These are phyloP conservation scores for Hypoxylon subgilvum DNA, from an alignment of 495 filamentous ascomycete genomes.

Conservation along the genomic window DNA sequence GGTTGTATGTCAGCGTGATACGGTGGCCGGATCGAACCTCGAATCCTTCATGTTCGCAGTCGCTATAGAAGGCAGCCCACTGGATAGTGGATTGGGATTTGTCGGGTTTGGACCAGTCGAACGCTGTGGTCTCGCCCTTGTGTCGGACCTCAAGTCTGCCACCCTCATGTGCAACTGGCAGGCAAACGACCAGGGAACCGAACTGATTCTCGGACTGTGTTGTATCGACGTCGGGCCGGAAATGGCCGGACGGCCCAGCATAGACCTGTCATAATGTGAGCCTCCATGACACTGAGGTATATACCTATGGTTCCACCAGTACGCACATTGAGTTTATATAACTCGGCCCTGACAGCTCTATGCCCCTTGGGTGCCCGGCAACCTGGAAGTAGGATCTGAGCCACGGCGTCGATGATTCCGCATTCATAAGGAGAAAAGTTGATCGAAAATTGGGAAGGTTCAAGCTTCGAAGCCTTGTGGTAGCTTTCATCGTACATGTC, in stretches of 20 bases:
- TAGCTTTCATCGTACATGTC: conserved; percentile 58
- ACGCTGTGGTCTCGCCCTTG: conserved; percentile 39
- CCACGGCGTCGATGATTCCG: conserved; percentile 58
- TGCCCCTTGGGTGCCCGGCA: conserved; percentile 17
- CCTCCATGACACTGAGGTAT: too few species aligned
- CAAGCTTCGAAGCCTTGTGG: conserved; percentile 59
- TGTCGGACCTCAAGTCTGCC: conserved; percentile 44
- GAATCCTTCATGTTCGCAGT: conserved; percentile 66
- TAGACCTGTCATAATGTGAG: conserved; percentile 44
- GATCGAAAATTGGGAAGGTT: conserved; percentile 49
- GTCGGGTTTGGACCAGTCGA: conserved; percentile 50
- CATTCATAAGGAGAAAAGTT: conserved; percentile 59
- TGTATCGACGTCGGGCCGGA: conserved; percentile 63
- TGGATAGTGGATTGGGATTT: conserved; percentile 39
- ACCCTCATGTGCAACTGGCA: conserved; percentile 47
- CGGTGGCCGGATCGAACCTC: conserved; percentile 59
- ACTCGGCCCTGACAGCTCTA: conserved; percentile 48
- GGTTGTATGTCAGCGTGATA: conserved; percentile 65
- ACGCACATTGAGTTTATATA: conserved; percentile 64
- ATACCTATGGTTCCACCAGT: too few species aligned
- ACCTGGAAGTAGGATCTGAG: conserved; percentile 55
- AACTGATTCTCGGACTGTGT: conserved; percentile 51
- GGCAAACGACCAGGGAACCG: conserved; percentile 61
- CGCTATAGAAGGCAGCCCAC: conserved; percentile 68
- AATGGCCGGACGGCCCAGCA: conserved; percentile 57